Evolutionary conservation across 345 rosid genomes (phyloP), one percentile per base, ranked within the genome.

Genomic region (Melastoma malabathricum): DNA sequence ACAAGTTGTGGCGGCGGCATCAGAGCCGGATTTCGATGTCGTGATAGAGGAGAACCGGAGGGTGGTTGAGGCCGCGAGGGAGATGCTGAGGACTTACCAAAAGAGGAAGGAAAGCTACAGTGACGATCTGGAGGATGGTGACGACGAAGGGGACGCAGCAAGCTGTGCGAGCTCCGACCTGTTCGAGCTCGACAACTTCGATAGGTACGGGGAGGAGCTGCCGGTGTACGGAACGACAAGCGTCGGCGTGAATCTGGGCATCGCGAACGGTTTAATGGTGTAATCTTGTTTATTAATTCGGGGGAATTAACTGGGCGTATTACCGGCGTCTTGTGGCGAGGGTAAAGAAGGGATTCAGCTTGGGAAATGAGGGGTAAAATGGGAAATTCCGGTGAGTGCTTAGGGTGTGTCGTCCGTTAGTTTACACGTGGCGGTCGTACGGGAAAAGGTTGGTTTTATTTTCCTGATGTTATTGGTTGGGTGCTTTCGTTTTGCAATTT

Each of bases 91-190:
- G 74, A 83, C 55, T 13, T 81, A 81, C 67, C 94, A 72, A 6
- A 72, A 69, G 68, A 76, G 73, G 53, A 71, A 60, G 31, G 68
- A 50, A 38, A 56, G 44, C 43, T 47, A 49, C 27, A 31, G 7
- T 9, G 10, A 31, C 38, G 38, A 31, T 9, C 10, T 9, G 5
- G 38, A 31, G 38, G 38, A 31, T 9, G 38, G 38, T 5, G 38
- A 9, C 38, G 38, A 31, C 38, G 38, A 31, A 31, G 38, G 38
- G 0, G 93, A 84, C 44, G 76, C 60, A 12, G 87, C 75, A 20
- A 92, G 98, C 60, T 92, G 50, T 47, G 89, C 97, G 14, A 92
- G 98, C 66, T 92, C 98, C 1, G 99, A 93, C 73, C 66, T 93
- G 18, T 93, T 93, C 34, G 99, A 93, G 50, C 46, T 93, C 64